phyloP scores from a whole-genome alignment of 805 yeast species.

The Metschnikowia borealis region DNA sequence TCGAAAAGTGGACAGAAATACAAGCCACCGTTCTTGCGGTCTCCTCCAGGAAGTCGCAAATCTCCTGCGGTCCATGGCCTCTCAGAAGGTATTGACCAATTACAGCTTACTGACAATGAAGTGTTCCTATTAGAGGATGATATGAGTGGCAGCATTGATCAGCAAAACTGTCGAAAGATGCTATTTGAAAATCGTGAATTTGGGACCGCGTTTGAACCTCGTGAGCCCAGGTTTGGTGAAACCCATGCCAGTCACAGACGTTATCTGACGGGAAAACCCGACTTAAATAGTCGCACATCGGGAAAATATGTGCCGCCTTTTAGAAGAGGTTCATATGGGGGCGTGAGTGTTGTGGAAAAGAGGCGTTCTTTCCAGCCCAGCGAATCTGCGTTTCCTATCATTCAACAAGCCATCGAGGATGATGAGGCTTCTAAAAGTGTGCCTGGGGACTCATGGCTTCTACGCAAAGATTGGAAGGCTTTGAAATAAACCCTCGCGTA shows the following conservation, averaged over 20 bases:
- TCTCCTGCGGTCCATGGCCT: constrained; percentile 34
- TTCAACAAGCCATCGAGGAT: constrained; percentile 11
- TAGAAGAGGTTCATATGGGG: constrained; percentile 47
- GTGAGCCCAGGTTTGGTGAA: constrained; percentile 1
- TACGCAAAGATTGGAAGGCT: constrained; percentile 14
- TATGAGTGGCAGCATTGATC: constrained; percentile 8
- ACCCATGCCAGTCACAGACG: constrained; percentile 3
- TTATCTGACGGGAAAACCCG: constrained; percentile 6
- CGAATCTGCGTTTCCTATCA: constrained; percentile 9
- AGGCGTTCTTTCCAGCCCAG: constrained; percentile 12
- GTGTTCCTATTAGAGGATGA: constrained; percentile 44
- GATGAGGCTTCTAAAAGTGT: constrained; percentile 14
- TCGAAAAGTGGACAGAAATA: constrained; percentile 28
- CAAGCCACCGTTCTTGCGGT: constrained; percentile 40
- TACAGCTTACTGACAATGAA: constrained; percentile 32
- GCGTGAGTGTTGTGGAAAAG: constrained; percentile 13
- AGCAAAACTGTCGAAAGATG: neutral
- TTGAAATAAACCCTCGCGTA: neutral
- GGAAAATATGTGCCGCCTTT: constrained; percentile 76
- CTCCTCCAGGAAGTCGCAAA: constrained; percentile 27
- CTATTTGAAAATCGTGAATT: constrained; percentile 2
- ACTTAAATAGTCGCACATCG: neutral
- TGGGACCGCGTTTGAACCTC: neutral
- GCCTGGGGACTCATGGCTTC: constrained; percentile 17
- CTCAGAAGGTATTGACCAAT: constrained; percentile 34